Base-by-base conservation (phyloP, 192 early-diverging fungal species). In the Thoreauomyces humboldtii region DNA sequence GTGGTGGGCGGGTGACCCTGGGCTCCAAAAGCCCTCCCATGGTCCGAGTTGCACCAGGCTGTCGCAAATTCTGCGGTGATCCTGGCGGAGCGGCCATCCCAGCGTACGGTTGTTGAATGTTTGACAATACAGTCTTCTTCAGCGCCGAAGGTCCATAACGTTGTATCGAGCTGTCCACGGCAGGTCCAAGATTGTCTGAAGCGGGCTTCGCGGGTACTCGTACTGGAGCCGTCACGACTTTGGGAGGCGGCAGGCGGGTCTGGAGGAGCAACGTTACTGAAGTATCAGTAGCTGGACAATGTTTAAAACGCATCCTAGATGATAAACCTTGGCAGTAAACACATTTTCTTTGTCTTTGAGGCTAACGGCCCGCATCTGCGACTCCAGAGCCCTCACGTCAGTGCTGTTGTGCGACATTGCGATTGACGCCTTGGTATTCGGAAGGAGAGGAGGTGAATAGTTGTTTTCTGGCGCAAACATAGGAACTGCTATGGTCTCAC, bases 281-380 rank as follows among this genome's bases (percentile, higher is more conserved):
- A n/a, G n/a, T n/a, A n/a, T n/a, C 4, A 21, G 25, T 24, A 35
- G 31, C 41, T 44, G 27, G 17, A 17, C 29, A 24, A 52, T 24
- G 24, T 21, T 15, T 7, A 44, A 28, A 36, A 1, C 31, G 17
- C 25, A 19, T 58, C 19, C 22, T 1, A 58, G 37, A 3, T 37
- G 38, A 3, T 4, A 58, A 3, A 57, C 22, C 61, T 37, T 52
- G 53, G 29, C 24, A 22, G n/a, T 15, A 33, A 21, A 34, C 21
- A 54, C 27, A 44, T 55, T 43, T 24, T 66, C 64, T 43, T 57
- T 66, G 6, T 66, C 64, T 24, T 66, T 57, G 31, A 66, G 25
- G 14, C 36, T 66, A 7, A 34, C 14, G 21, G 31, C 31, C 11
- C 50, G 48, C 31, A 64, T 28, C 32, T 64, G 47, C n/a, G 48